Conservation (phyloP, 768 basidiomycete genomes). For the Hortiboletus flavorubellus region DNA sequence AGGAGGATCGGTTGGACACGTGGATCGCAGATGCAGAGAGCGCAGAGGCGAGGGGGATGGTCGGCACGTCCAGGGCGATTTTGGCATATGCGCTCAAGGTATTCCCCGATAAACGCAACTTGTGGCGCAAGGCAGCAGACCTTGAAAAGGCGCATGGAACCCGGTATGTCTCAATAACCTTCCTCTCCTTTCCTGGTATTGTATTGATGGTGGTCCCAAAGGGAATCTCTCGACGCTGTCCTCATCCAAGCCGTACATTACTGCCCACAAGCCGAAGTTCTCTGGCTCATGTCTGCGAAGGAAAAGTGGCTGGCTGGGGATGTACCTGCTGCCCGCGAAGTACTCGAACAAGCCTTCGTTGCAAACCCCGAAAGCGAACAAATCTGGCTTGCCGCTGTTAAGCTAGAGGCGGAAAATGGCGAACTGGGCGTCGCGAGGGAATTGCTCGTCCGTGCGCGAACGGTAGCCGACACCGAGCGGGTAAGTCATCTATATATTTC, state of each 20-base stretch:
- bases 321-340: conserved; percentile 85
- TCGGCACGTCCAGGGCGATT: conserved; percentile 84
- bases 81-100: conserved; percentile 89
- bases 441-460: conserved; percentile 82
- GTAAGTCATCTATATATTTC: conserved; percentile 40
- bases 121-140: conserved; percentile 92
- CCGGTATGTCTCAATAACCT: conserved; percentile 42
- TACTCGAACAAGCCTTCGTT: conserved; percentile 86
- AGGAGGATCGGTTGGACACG: conserved; percentile 85
- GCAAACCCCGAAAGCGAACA: conserved; percentile 96
- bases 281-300: conserved; percentile 98
- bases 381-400: conserved; percentile 97
- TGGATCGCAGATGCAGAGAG: conserved; percentile 93
- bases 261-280: conserved; percentile 92
- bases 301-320: conserved; percentile 93
- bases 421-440: conserved; percentile 84
- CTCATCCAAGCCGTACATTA: conserved; percentile 81
- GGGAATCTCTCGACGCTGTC: conserved; percentile 78
- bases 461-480: conserved; percentile 88
- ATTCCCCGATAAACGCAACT: conserved; percentile 77
- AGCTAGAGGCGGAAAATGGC: conserved; percentile 94
- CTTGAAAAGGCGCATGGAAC: conserved; percentile 91
- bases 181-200: not conserved
- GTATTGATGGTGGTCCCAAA: conserved; percentile 26
- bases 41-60: conserved; percentile 66